Evolutionary conservation across 78 protist genomes (phyloP).

Genomic region (slime mould (Dictyostelium discoideum)): DNA sequence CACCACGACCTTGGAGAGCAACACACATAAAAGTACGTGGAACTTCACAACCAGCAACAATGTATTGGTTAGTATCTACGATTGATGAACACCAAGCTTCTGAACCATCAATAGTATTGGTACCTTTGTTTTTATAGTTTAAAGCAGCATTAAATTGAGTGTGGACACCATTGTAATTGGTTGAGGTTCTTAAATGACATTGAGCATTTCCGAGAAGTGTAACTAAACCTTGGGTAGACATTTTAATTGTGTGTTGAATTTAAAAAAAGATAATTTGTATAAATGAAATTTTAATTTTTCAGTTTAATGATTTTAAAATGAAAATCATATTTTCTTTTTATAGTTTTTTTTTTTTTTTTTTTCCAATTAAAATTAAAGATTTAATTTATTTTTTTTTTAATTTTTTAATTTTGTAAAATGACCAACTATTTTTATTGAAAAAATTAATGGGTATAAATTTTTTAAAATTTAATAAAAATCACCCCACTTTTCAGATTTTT

Average conservation of each 20-base stretch:
- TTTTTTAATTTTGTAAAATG: too few relatives aligned
- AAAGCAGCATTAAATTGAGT: not conserved
- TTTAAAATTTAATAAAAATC: too few relatives aligned
- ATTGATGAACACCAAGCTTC: conserved; percentile 25
- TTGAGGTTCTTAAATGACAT: not conserved
- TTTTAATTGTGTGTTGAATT: not conserved
- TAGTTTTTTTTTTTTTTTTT: too few relatives aligned
- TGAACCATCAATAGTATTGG: conserved; percentile 8
- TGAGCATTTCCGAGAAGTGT: not conserved
- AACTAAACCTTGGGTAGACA: not conserved
- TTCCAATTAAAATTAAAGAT: too few relatives aligned
- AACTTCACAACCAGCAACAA: conserved; percentile 2
- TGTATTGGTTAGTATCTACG: conserved; percentile 33
- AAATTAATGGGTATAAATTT: too few relatives aligned
- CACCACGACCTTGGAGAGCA: conserved; percentile 54
- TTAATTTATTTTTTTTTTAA: too few relatives aligned
- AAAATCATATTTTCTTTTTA: too few relatives aligned
- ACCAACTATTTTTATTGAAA: too few relatives aligned
- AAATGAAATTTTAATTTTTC: not conserved
- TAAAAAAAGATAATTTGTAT: not conserved
- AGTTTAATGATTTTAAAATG: too few relatives aligned
- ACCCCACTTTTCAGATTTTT: too few relatives aligned
- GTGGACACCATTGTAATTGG: conserved; percentile 14
- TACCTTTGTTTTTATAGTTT: not conserved
- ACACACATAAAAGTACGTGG: not conserved